phyloP scores from a whole-genome alignment of 345 rosid genomes.

The Aquilaria yunnanensis region DNA sequence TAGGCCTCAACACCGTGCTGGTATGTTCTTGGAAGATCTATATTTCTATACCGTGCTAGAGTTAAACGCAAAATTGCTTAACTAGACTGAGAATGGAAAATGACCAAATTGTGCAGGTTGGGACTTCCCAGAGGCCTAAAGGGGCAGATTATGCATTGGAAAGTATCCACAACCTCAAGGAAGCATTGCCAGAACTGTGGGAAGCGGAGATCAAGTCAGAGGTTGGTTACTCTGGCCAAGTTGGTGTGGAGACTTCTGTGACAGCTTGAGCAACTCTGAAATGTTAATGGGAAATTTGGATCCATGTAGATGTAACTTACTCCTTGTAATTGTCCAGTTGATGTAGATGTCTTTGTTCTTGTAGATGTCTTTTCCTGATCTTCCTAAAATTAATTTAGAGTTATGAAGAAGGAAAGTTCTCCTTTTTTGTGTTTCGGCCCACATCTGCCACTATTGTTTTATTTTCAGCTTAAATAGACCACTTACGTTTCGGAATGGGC shows the following conservation, averaged over 20 bases:
- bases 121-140: constrained; percentile 54
- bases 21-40: constrained; percentile 25
- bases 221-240: constrained; percentile 29
- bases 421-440: no score
- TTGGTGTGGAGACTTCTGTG: constrained; percentile 65
- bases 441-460: no score
- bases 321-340: constrained; percentile 1
- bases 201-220: constrained; percentile 37
- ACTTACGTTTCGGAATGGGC: no score
- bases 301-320: no score
- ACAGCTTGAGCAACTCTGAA: constrained; percentile 32
- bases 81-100: not conserved
- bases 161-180: constrained; percentile 37
- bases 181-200: constrained; percentile 28
- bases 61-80: not conserved
- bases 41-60: not conserved
- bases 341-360: not conserved
- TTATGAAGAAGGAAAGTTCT: not conserved
- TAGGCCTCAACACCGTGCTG: constrained; percentile 64
- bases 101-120: constrained; percentile 37
- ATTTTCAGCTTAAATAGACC: no score
- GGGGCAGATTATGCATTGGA: constrained; percentile 72
- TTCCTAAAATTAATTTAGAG: not conserved
- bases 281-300: no score
- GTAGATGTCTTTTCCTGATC: constrained; percentile 10